Base-by-base conservation (phyloP, 225 moss, liverwort and hornwort genomes). In the Sphagnum tenellum region DNA sequence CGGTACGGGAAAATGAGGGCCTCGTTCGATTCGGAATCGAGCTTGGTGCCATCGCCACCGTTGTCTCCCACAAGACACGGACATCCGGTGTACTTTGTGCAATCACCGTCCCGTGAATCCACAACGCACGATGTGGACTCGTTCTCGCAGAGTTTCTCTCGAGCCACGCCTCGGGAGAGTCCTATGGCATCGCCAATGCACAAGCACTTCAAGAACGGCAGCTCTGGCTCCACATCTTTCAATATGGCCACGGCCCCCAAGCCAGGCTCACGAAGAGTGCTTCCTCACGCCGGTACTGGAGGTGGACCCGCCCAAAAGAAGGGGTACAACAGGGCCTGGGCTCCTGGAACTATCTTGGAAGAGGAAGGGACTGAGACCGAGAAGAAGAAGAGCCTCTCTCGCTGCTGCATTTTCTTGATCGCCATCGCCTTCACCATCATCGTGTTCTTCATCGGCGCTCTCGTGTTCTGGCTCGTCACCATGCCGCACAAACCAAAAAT, bases 41-140 rank as follows among this genome's bases (percentile, higher is more conserved):
- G 80, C 12, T 44, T 81, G 64, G 75, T 68, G 53, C 68, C 58
- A 50, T 84, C 84, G 12, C 84, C 85, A 54, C 81, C 85, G 9
- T 59, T 79, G 75, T 76, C 82, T 47, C 74, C 85, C n/a, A 66
- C 74, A 4, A 12, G 69, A 49, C 80, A 84, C 9, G 84, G 84
- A 46, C 89, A 86, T 65, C 92, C 92, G 0, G 78, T 90, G 4
- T 94, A 94, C 64, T 94, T 90, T 63, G 88, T 94, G 5, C 88
- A 94, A 64, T 90, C 86, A 0, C 90, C 94, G 0, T 94, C 94
- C 2, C 81, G 94, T n/a, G 90, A 90, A 64, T 89, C 90, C 7
- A 29, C 29, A 29, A 85, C 82, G 64, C 88, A 80, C 45, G 89
- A 93, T 50, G 81, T 64, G 9, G 94, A 90, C 64, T 82, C 86